Evolutionary conservation across 805 yeast species (phyloP).

Genomic region (Starmerella sp.): DNA sequence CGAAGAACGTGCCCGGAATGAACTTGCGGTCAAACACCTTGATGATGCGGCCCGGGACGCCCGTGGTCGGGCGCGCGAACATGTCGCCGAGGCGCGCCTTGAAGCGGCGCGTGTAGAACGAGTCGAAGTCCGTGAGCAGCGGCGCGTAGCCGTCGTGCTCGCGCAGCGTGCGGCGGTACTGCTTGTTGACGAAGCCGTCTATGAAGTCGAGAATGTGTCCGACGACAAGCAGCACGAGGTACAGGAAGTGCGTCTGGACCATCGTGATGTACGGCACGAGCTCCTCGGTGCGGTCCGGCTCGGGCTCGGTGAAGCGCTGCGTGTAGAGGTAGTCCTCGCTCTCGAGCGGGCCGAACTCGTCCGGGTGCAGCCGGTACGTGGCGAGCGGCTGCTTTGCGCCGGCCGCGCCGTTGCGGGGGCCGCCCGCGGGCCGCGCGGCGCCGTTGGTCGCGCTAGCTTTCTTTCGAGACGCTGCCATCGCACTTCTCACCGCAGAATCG

Average conservation of each 20-base stretch:
- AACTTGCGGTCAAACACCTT: slow-evolving; percentile 68
- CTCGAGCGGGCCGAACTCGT: slow-evolving; percentile 64
- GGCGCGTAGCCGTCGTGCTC: slow-evolving; percentile 91
- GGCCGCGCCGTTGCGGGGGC: background rate
- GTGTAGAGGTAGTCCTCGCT: slow-evolving; percentile 53
- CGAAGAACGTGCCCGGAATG: slow-evolving; percentile 44
- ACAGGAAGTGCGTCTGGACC: slow-evolving; percentile 73
- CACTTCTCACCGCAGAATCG: background rate
- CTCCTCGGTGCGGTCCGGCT: slow-evolving; percentile 50
- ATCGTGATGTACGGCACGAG: slow-evolving; percentile 79
- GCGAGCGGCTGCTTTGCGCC: background rate
- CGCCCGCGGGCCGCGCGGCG: background rate
- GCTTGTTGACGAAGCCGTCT: slow-evolving; percentile 62
- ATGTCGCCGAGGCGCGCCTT: slow-evolving; percentile 87
- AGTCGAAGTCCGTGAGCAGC: slow-evolving; percentile 86
- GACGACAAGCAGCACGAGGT: slow-evolving; percentile 68
- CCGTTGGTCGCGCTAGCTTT: slow-evolving; percentile 1
- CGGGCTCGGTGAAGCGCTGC: slow-evolving; percentile 37
- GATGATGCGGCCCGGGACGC: slow-evolving; percentile 91
- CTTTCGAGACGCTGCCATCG: slow-evolving; percentile 1
- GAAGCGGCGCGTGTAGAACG: slow-evolving; percentile 84
- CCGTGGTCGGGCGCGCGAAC: slow-evolving; percentile 90
- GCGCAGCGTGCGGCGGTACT: slow-evolving; percentile 51
- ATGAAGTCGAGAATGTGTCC: slow-evolving; percentile 88
- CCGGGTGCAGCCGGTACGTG: slow-evolving; percentile 18